Percentiles rank a stretch among this genome's conserved stretches.
phyloP scores from a whole-genome alignment of 1,284 basidiomycete species.

The Papiliotrema flavescens region DNA sequence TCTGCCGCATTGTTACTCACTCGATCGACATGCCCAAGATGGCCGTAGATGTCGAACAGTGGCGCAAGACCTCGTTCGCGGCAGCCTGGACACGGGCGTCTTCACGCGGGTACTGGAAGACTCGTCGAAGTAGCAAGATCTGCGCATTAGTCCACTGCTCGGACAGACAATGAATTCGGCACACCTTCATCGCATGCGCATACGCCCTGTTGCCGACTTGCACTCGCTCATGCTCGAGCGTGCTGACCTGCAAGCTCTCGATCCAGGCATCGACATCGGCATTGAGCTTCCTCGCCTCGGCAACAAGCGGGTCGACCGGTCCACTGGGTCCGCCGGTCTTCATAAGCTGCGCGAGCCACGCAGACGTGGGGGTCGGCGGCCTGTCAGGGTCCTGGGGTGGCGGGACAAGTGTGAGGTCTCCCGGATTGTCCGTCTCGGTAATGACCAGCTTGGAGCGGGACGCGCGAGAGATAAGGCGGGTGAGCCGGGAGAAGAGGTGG shows the following conservation, averaged over 20 bases:
- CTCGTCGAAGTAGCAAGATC: slow-evolving; percentile 53
- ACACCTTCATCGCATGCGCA: slow-evolving; percentile 49
- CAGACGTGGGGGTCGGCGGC: neutral
- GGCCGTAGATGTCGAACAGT: slow-evolving; percentile 43
- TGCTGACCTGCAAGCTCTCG: slow-evolving; percentile 34
- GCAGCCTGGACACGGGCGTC: slow-evolving; percentile 49
- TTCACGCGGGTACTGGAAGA: slow-evolving; percentile 48
- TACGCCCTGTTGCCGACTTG: slow-evolving; percentile 50
- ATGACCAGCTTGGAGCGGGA: slow-evolving; percentile 15
- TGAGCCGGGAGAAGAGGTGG: slow-evolving; percentile 37
- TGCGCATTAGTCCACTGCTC: slow-evolving; percentile 13
- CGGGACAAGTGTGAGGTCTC: neutral
- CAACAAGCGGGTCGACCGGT: slow-evolving; percentile 11
- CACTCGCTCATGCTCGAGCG: slow-evolving; percentile 47
- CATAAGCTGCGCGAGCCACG: neutral
- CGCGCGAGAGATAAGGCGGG: slow-evolving; percentile 34
- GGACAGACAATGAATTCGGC: slow-evolving; percentile 5
- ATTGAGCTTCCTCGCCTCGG: slow-evolving; percentile 39
- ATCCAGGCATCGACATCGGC: slow-evolving; percentile 47
- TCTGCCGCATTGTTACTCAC: slow-evolving; percentile 15
- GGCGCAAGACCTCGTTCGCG: slow-evolving; percentile 39
- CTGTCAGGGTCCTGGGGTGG: neutral
- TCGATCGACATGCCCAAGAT: slow-evolving; percentile 48
- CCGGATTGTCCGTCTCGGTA: slow-evolving; percentile 18
- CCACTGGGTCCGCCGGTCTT: neutral